Evolutionary conservation across 108 stramenopile genomes (phyloP), one percentile per base, ranked within the genome.

Genomic region (Parietichytrium sp.): DNA sequence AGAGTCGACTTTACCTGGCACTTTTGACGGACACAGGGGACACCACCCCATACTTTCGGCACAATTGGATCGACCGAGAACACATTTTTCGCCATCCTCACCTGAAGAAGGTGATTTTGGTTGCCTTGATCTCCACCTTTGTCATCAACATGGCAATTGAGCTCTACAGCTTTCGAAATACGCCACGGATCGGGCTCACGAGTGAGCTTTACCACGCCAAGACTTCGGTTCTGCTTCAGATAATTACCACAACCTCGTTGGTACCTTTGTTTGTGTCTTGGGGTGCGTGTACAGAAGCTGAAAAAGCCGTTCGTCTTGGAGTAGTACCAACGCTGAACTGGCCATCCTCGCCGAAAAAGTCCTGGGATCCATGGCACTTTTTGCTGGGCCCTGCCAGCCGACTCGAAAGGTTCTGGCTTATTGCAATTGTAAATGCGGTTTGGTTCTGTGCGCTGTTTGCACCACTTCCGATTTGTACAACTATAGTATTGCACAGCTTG

Each of bases 41-140:
- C 42, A 10, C 20, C 16, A 36, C 33, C 33, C 38, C 36, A 25
- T 42, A 72, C 20, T 72, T 45, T 3, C 36, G 36, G 3, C 36
- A 72, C 61, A 72, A 33, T 0, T 72, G 61, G 61, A 72, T 72
- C 42, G 61, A 72, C 61, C 6, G 61, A 6, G 61, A 16, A n/a
- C 61, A 38, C 42, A 42, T 42, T n/a, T 25, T 72, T 6, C 61
- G 61, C 33, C 61, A 72, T 27, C 61, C 61, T 1, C 61, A 72
- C 45, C 61, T 72, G 0, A 33, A 25, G 7, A 72, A 16, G 15
- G 61, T n/a, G 10, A 45, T 72, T 6, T 6, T 27, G 10, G 38
- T 72, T 27, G 45, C 61, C 20, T 72, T 72, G 36, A 42, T 72
- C 10, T n/a, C 45, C n/a, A 42, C 38, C 15, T 72, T 72, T 20